These are phyloP conservation scores for Herpetospermum pedunculosum DNA, from an alignment of 306 rosid genomes.

Conservation along the genomic window DNA sequence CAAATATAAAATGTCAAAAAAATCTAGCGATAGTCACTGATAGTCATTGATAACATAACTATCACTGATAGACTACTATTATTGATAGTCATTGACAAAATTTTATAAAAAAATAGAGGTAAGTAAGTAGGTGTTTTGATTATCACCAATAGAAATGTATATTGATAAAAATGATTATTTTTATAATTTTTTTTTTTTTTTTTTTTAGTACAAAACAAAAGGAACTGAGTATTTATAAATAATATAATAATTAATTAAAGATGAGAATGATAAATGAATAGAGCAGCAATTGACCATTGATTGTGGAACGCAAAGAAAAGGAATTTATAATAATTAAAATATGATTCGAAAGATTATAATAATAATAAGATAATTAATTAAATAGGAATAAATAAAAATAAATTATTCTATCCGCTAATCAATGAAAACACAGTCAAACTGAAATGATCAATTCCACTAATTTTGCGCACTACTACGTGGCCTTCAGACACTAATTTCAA, in stretches of 20 bases:
- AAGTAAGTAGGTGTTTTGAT: no score
- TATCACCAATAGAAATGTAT: no score
- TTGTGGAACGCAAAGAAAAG: background rate
- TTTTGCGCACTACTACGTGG: conserved; percentile 9
- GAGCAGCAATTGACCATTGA: background rate
- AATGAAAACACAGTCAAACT: conserved; percentile 5
- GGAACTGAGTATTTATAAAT: background rate
- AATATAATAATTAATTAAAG: background rate
- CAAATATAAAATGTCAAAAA: no score
- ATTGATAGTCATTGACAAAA: no score
- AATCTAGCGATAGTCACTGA: no score
- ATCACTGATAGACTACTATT: no score
- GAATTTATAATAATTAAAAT: background rate
- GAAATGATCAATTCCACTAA: conserved; percentile 11
- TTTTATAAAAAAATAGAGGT: no score
- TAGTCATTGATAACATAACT: no score
- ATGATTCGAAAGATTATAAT: background rate
- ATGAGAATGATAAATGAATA: background rate
- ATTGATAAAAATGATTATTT: no score
- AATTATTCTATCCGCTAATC: background rate
- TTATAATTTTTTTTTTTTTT: no score
- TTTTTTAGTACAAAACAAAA: no score
- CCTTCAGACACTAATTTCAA: background rate
- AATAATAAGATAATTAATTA: background rate
- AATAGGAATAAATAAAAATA: background rate